Base-by-base conservation (phyloP, 768 basidiomycete genomes). In the Termitomyces sp. region DNA sequence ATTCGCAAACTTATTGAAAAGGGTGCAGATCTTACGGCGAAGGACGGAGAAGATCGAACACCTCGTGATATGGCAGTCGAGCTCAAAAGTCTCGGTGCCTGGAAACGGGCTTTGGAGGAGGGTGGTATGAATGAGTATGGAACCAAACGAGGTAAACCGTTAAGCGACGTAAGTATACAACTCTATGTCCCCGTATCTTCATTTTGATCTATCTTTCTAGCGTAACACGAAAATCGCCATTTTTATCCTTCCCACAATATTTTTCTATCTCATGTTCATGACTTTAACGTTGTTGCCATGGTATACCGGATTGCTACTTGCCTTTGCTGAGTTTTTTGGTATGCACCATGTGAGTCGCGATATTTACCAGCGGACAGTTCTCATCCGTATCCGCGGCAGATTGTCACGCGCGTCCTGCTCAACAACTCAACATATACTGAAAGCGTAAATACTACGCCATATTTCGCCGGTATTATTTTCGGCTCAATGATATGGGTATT, bases 31-130 rank as follows among this genome's bases (percentile, higher is more conserved):
- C 73, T 96, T 22, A 78, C 77, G 36, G 85, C 87, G 7, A 90
- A 90, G 66, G 94, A 97, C 64, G 82, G 80, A 10, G 85, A 87
- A 53, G 90, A 92, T 7, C 84, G 97, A 67, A 95, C 94, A 1
- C 85, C 96, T 49, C 78, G 88, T 59, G 97, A 98, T 64, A 95
- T 99, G 92, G 95, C 97, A 0, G 80, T 86, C 13, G 94, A 97
- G 71, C 77, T 98, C 47, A 97, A 97, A 73, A 92, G 90, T 61
- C 67, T 94, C 26, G 91, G 87, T 6, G 90, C 96, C 2, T 98
- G 90, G 87, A 89, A 87, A 68, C 83, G 88, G 15, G 96, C 92
- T 0, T 70, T 98, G 62, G 87, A 92, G 66, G 94, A 97, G 65
- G 90, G 91, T 16, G 92, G 92, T 0, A 80, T 88, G 77, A 82